Evolutionary conservation across 345 rosid species (phyloP), one percentile per base, ranked within the genome.

Genomic region (Kernera saxatilis): DNA sequence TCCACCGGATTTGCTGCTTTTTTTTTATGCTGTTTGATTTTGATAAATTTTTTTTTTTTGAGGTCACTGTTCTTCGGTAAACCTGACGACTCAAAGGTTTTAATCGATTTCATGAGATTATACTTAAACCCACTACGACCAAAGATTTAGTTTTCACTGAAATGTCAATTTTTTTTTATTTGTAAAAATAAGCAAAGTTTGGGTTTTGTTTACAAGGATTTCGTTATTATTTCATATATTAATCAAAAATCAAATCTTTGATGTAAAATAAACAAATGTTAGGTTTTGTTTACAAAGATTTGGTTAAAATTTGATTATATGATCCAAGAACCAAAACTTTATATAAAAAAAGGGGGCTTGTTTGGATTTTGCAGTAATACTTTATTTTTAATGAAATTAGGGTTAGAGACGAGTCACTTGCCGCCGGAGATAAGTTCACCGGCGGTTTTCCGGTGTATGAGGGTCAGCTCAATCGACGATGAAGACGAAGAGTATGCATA

Each of bases 371-470:
- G 23, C 23, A 72, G 15, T 64, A 46, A 35, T 21, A 19, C 5
- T 59, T 44, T 21, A 12, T 6, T 37, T 52, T 21, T 15, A 11
- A 26, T 36, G 72, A 48, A 35, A 25, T 69, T 83, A 86, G 93
- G 93, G 90, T 74, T 85, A 61, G 95, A 85, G 58, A 59, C 70
- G 49, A 79, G 78, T 7, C 62, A 77, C 10, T 79, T 82, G 29
- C 96, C 96, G 5, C 71, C 80, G 12, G 90, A 85, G 50, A 56
- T 85, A 71, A 89, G 55, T 68, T 81, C 82, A 2, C 66, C 82
- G 10, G 90, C 92, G 5, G 66, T 80, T 10, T 82, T 87, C 70
- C 88, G 90, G 22, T 82, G 92, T 33, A 83, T 89, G 41, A 82
- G 78, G 70, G 87, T 89, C 18, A 84, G 87, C 77, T 61, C 84